These are phyloP conservation scores for Penicillium daleae DNA, from an alignment of 495 filamentous ascomycete genomes.

Conservation along the genomic window DNA sequence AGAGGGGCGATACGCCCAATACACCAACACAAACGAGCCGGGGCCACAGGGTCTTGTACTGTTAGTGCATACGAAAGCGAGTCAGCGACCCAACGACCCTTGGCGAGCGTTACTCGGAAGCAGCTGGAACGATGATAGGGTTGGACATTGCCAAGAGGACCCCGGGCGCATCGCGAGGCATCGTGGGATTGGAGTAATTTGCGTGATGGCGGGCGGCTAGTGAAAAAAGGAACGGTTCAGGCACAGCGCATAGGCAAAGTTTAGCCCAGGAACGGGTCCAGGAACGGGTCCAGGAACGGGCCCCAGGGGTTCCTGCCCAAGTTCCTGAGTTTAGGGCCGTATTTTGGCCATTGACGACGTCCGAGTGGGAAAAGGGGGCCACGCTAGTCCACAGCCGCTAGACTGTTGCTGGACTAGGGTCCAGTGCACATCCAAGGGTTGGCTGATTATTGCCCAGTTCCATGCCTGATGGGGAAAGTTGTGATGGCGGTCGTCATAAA, in stretches of 20 bases:
- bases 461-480: constrained; percentile 10
- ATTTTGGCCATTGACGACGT: not conserved
- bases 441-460: not conserved
- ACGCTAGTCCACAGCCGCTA: constrained; percentile 14
- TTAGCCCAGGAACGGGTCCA: constrained; percentile 14
- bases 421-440: constrained; percentile 5
- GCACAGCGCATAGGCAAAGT: constrained; percentile 5
- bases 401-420: constrained; percentile 13
- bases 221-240: constrained; percentile 6
- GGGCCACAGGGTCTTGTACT: not conserved
- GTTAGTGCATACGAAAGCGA: constrained; percentile 7
- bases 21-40: constrained; percentile 3
- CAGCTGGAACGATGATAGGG: constrained; percentile 11
- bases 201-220: constrained; percentile 16
- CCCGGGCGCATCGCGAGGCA: constrained; percentile 6
- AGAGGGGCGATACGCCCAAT: constrained; percentile 22
- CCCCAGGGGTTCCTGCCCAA: constrained; percentile 26
- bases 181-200: constrained; percentile 18
- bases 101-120: constrained; percentile 13
- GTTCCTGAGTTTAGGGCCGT: constrained; percentile 8
- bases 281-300: constrained; percentile 19
- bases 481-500: constrained; percentile 19
- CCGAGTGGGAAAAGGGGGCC: constrained; percentile 13
- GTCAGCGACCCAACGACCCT: too few species aligned
- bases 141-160: not conserved